Evolutionary conservation across 306 rosid genomes (phyloP).

Genomic region (Crotalaria pallida): DNA sequence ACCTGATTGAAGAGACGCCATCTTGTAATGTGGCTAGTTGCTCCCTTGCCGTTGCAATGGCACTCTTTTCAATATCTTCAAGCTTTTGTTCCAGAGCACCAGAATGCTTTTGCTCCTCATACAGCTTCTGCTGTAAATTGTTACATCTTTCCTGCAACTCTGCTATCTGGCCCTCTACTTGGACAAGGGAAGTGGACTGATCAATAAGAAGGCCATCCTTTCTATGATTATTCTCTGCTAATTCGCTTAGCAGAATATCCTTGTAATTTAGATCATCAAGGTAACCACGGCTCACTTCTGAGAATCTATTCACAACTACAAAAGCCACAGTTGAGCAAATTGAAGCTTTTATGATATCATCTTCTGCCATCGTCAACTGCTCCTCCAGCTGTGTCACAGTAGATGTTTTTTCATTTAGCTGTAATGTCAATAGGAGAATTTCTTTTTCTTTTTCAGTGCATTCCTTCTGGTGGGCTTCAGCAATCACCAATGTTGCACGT

Average conservation of each 20-base stretch:
- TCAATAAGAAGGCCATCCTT: constrained; percentile 50
- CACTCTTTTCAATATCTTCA: constrained; percentile 49
- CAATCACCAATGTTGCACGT: constrained; percentile 73
- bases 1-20: constrained; percentile 66
- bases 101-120: constrained; percentile 53
- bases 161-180: constrained; percentile 45
- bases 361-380: constrained; percentile 49
- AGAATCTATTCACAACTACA: constrained; percentile 62
- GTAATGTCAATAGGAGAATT: constrained; percentile 42
- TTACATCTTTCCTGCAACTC: constrained; percentile 46
- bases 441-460: constrained; percentile 55
- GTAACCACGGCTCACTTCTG: constrained; percentile 52
- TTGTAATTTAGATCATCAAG: constrained; percentile 44
- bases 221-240: constrained; percentile 38
- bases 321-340: constrained; percentile 72
- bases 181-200: constrained; percentile 45
- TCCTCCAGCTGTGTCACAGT: constrained; percentile 39
- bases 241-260: constrained; percentile 44
- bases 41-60: constrained; percentile 61
- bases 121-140: constrained; percentile 46
- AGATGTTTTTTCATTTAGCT: constrained; percentile 44
- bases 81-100: constrained; percentile 50
- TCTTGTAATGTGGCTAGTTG: constrained; percentile 62
- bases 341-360: constrained; percentile 46
- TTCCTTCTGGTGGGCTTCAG: constrained; percentile 87